phyloP scores from a whole-genome alignment of 345 rosid species.

The Lumnitzera littorea region DNA sequence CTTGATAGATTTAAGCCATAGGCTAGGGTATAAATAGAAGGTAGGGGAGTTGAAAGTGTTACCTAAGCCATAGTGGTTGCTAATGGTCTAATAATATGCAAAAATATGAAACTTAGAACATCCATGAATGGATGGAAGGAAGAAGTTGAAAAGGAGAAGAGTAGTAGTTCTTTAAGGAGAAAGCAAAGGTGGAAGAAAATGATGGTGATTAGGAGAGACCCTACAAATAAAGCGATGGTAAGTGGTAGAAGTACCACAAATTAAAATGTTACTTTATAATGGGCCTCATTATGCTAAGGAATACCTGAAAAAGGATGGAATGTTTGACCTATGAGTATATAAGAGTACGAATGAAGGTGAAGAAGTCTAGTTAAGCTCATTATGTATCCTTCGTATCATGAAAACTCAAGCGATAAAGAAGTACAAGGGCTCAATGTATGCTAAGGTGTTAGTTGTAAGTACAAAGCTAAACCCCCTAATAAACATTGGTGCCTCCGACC shows the following conservation, averaged over 20 bases:
- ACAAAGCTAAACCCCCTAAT: background rate
- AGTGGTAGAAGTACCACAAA: too few relatives aligned
- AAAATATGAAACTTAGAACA: background rate
- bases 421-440: background rate
- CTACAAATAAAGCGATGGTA: background rate
- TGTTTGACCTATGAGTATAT: background rate
- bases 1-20: background rate
- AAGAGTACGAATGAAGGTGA: background rate
- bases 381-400: background rate
- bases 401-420: too few relatives aligned
- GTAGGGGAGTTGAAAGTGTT: slow-evolving; percentile 3
- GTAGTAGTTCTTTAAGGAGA: background rate
- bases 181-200: background rate
- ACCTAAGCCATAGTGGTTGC: background rate
- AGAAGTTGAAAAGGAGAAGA: background rate
- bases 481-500: slow-evolving; percentile 1
- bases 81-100: background rate
- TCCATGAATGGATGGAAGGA: background rate
- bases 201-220: background rate
- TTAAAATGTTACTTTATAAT: background rate
- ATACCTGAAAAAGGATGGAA: background rate
- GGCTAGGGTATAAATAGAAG: background rate
- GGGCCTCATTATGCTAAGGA: background rate
- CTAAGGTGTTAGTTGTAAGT: background rate
- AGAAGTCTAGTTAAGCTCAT: background rate